Evolutionary conservation across 768 basidiomycete species (phyloP), one percentile per base, ranked within the genome.

Genomic region (Termitomyces eurrhizus): DNA sequence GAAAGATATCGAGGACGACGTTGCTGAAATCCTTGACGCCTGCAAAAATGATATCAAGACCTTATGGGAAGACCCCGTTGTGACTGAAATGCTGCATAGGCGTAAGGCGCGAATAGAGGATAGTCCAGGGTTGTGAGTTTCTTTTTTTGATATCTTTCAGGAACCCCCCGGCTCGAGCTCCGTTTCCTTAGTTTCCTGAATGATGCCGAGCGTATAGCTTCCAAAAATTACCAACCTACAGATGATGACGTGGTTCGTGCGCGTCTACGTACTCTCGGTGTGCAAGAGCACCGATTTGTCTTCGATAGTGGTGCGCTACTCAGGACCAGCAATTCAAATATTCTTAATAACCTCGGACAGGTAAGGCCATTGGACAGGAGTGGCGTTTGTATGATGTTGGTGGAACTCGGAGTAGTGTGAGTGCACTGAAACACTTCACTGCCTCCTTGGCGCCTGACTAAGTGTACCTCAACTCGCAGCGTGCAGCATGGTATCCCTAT

Each of bases 351-450:
- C 21, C n/a, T 55, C 2, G 26, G 37, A 16, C 56, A 87, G 87
- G 83, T 33, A 73, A 77, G 59, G 82, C 83, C 12, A 78, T 80
- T 60, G 88, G 86, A 2, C 84, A 79, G 60, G 90, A 92, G 69
- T 92, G 90, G 90, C 72, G 86, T 49, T 77, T 93, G 64, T 93
- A 89, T 68, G 91, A 93, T 68, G 89, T 93, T 33, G 90, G 91
- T 37, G 90, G 90, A 21, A 86, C 86, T 39, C 78, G 86, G 64
- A 88, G 83, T 56, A 82, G 78, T 62, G 89, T 90, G 64, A 72
- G 86, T 68, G 66, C 63, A 56, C 52, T 64, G 69, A 65, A 37
- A 24, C 42, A 16, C 45, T 4, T 56, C 54, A 53, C 8, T 54
- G 52, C 58, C 33, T 59, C 45, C 42, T 52, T 6, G 4, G 9